Evolutionary conservation across 441 rosid genomes (phyloP), one percentile per base, ranked within the genome.

Genomic region (Theobroma grandiflorum): DNA sequence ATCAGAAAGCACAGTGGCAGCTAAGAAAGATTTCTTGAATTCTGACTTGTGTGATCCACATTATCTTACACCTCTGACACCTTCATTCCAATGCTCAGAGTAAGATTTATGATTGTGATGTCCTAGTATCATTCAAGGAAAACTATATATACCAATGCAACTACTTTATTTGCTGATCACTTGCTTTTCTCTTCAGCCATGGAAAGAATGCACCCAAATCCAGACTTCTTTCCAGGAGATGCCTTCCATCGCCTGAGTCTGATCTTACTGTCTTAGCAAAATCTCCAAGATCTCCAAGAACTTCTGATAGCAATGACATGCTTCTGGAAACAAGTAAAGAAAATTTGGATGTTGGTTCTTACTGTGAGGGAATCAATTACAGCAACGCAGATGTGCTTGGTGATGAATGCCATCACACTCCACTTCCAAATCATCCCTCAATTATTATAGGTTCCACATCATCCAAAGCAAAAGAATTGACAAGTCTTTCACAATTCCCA

Each of bases 51-150:
- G 80, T 73, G 82, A 89, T 72, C 63, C 74, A 42, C 79, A 68
- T 63, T 79, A 81, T 79, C 82, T 87, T n/a, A 84, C 81, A 9
- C 94, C 91, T 33, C 38, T 80, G 64, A 89, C 94, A 15, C 91
- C 94, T 65, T 79, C 86, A 76, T 78, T 88, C 72, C 85, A 86
- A 38, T 80, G 76, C 78, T 86, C 90, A 37, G 85, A 84, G 94
- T 90, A 83, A 72, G 83, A 68, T 57, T 72, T 75, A 20, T 42
- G n/a, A 43, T 63, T 65, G 62, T 67, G 40, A 26, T 64, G 52
- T 37, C 31, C 55, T 71, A 11, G 18, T 62, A 15, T 72, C 68
- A 26, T 59, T 73, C 58, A 50, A 68, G 18, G 47, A 33, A 67
- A 35, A 61, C 33, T 63, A 6, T 40, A 58, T 47, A 4, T 43